phyloP scores from a whole-genome alignment of 306 rosid genomes.

The Senna siamea region DNA sequence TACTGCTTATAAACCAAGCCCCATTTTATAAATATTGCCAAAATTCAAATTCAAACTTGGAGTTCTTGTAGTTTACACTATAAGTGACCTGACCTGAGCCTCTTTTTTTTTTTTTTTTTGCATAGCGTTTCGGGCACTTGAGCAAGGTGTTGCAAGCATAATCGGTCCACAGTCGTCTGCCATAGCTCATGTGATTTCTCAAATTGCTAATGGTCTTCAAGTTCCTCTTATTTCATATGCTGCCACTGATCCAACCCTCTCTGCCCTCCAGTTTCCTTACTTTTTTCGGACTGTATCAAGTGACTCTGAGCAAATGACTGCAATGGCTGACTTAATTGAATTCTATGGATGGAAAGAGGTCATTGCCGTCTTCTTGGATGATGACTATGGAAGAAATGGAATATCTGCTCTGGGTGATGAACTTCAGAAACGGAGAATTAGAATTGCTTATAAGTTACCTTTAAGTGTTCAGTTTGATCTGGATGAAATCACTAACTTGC shows the following conservation, averaged over 20 bases:
- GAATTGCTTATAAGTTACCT: constrained; percentile 65
- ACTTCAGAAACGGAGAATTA: constrained; percentile 60
- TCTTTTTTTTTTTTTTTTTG: constrained; percentile 31
- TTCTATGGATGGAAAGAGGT: constrained; percentile 87
- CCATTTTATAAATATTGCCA: too few relatives aligned
- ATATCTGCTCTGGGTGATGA: constrained; percentile 70
- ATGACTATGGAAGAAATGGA: constrained; percentile 91
- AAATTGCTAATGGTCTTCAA: constrained; percentile 78
- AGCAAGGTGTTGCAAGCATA: constrained; percentile 67
- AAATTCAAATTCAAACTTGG: constrained; percentile 30
- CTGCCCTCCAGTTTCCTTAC: constrained; percentile 87
- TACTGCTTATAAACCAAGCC: too few relatives aligned
- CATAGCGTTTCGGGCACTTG: constrained; percentile 85
- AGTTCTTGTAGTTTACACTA: constrained; percentile 35
- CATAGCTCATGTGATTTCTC: constrained; percentile 74
- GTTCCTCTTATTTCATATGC: constrained; percentile 93
- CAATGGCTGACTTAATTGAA: constrained; percentile 74
- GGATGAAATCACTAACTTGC: constrained; percentile 55
- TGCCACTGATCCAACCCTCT: constrained; percentile 90
- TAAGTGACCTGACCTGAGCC: constrained; percentile 33
- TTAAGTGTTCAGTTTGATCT: constrained; percentile 58
- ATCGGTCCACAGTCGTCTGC: constrained; percentile 92
- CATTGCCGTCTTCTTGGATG: constrained; percentile 71
- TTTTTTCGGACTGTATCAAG: constrained; percentile 74
- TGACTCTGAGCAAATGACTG: constrained; percentile 81